Evolutionary conservation across 768 basidiomycete species (phyloP), one percentile per base, ranked within the genome.

Genomic region (Amanita exitialis): DNA sequence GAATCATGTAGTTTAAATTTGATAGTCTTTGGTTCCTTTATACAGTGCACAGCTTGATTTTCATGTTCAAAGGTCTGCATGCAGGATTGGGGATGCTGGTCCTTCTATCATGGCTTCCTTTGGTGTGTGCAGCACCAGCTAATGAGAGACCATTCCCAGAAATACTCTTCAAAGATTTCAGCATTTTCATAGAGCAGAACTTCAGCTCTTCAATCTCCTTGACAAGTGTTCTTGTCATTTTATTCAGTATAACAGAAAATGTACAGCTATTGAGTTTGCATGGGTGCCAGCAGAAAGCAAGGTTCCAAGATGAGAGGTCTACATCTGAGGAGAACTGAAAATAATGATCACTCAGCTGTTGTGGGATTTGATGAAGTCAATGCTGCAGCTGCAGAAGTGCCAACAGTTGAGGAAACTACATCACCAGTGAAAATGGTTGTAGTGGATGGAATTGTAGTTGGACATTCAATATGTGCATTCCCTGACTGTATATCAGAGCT

Each of bases 201-300:
- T 58, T 60, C 41, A 47, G 37, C 32, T 39, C 48, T 20, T 39
- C 53, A 3, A 54, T 57, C 12, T 57, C 59, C 2, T 43, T 60
- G 16, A 18, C 53, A 25, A 56, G 56, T 35, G 51, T 51, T 18
- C 50, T 60, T 5, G 25, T 57, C 12, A 37, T 61, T 4, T 49
- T 61, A 2, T 57, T 61, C 36, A 52, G 50, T n/a, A 15, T 59
- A 25, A 46, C 48, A 16, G 53, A 61, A 21, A 61, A 61, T 42
- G 35, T 50, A 5, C 51, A 58, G 28, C 47, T 61, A 3, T 37
- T 61, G 10, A 54, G 55, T 39, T 42, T 61, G 8, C 56, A 59
- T 56, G 50, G 50, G 4, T 12, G 55, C 12, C 53, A 55, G 38
- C 49, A 57, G 23, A 44, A 44, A 28, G n/a, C 13, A 6, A 15